Base-by-base conservation (phyloP, 2,329 filamentous ascomycete genomes). In the Fusarium nematophilum region DNA sequence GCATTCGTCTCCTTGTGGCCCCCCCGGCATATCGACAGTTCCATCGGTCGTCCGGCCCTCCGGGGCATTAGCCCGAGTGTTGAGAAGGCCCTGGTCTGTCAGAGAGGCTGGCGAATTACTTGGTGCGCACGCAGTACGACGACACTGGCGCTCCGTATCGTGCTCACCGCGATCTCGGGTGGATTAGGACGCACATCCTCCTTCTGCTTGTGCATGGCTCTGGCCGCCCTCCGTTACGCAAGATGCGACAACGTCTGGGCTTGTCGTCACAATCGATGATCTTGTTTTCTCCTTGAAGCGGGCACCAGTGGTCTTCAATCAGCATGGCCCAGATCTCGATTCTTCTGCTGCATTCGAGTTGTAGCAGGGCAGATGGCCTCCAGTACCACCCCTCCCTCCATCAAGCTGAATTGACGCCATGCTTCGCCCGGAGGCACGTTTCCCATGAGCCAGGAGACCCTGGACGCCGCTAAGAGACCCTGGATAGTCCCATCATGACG, bases 101-200 rank as follows among this genome's bases (percentile, higher is more conserved):
- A 56, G 25, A 48, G 42, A 38, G 14, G 29, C 27, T 21, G 53
- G 25, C 45, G 11, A 50, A 30, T 36, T 27, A 34, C 33, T 44
- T 50, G 47, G 34, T 33, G 42, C 34, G 27, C 15, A 36, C 17
- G 39, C 29, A 40, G 44, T 53, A 44, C 40, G 14, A 33, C 23
- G 15, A 37, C 30, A 30, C 4, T 11, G 29, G 10, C 30, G 37
- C 55, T 43, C 50, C 36, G 37, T 53, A 54, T 51, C 37, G 25
- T 42, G 48, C 52, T 61, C 59, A 67, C 66, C 64, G 55, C 64
- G 62, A 65, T 62, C 53, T 66, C 66, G 62, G 66, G 59, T 52
- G 48, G 43, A 53, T 49, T 60, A 66, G 59, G 64, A 53, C 39
- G 43, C 39, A 46, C 44, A 46, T 52, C 51, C 40, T 52, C 40